Conservation (phyloP, 192 early-diverging fungal genomes). For the Irineochytrium annulatum region DNA sequence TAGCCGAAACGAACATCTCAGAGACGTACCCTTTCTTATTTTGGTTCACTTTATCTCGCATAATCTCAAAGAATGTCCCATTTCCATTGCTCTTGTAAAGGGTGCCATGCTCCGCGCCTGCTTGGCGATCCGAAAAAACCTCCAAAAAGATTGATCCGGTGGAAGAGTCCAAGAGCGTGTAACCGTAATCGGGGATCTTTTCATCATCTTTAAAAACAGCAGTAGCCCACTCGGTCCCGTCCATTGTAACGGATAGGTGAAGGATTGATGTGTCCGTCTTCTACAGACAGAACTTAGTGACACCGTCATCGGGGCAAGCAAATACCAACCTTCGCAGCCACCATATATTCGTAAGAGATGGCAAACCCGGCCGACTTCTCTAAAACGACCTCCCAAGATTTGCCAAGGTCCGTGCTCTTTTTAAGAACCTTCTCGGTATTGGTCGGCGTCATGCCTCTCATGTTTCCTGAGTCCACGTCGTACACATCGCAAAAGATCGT, state of each 20-base stretch:
- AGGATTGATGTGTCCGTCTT: slow-evolving; percentile 39
- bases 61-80: slow-evolving; percentile 68
- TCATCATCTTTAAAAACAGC: slow-evolving; percentile 79
- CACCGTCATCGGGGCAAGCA: background rate
- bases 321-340: slow-evolving; percentile 61
- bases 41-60: slow-evolving; percentile 75
- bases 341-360: slow-evolving; percentile 71
- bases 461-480: slow-evolving; percentile 55
- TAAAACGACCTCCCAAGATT: slow-evolving; percentile 15
- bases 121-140: slow-evolving; percentile 43
- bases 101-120: slow-evolving; percentile 65
- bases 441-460: too few relatives aligned
- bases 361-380: slow-evolving; percentile 30
- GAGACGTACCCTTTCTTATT: slow-evolving; percentile 48
- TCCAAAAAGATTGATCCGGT: slow-evolving; percentile 78
- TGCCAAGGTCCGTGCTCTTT: slow-evolving; percentile 19
- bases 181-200: slow-evolving; percentile 61
- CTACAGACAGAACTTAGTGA: slow-evolving; percentile 1
- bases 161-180: slow-evolving; percentile 80
- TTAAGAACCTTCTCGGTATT: slow-evolving; percentile 36
- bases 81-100: slow-evolving; percentile 83
- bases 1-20: background rate
- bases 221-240: slow-evolving; percentile 66
- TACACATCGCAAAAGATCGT: slow-evolving; percentile 70
- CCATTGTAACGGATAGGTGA: slow-evolving; percentile 65